Conservation (phyloP, 768 basidiomycete species). For the Trametes punicea region DNA sequence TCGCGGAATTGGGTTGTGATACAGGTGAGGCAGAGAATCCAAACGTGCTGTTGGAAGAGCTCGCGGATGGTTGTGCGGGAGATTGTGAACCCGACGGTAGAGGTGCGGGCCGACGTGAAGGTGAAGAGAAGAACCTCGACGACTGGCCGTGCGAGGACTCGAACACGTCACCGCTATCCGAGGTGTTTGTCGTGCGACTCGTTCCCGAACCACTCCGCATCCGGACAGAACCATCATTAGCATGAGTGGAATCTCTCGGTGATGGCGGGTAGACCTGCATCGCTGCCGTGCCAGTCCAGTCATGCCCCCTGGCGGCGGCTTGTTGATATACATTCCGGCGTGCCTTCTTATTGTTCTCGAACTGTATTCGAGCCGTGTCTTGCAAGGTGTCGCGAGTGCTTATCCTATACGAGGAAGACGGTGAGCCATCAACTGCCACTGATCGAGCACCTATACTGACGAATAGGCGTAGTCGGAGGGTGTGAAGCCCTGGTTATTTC, state of each 20-base stretch:
- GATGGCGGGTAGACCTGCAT: conserved; percentile 36
- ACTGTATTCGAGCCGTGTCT: conserved; percentile 75
- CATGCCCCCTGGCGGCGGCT: conserved; percentile 66
- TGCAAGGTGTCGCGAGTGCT: conserved; percentile 75
- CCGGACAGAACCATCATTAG: conserved; percentile 40
- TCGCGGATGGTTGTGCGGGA: conserved; percentile 49
- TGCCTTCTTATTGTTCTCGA: conserved; percentile 75
- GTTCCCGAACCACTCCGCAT: conserved; percentile 81
- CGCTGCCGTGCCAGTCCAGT: conserved; percentile 43
- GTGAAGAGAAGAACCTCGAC: conserved; percentile 30
- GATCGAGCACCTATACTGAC: conserved; percentile 40
- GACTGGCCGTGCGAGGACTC: conserved; percentile 46
- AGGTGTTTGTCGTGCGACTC: conserved; percentile 72
- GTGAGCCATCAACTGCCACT: not conserved
- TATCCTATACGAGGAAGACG: conserved; percentile 41
- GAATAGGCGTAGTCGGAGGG: conserved; percentile 93
- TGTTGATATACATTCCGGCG: conserved; percentile 72
- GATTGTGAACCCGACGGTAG: conserved; percentile 57
- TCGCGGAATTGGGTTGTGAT: conserved; percentile 28
- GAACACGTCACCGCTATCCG: conserved; percentile 68
- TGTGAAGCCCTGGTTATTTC: conserved; percentile 90
- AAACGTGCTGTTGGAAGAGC: conserved; percentile 36
- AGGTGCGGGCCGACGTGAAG: conserved; percentile 26
- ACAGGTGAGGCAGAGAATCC: conserved; percentile 40
- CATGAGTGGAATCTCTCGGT: conserved; percentile 34